Conservation (phyloP, 202 grass and related monocot species). For the Digitaria exilis region DNA sequence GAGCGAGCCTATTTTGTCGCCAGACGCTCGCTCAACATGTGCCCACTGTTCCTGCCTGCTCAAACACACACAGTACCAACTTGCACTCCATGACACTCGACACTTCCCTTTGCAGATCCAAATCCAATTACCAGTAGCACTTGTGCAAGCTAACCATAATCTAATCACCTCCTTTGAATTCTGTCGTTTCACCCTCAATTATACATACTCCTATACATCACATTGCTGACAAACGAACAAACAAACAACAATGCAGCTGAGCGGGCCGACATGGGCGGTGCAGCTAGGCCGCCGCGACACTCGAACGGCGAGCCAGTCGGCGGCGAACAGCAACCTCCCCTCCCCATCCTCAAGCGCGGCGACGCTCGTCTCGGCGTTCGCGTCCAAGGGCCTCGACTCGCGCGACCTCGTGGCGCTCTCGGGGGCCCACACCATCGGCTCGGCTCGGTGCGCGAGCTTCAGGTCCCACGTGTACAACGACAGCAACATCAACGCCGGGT, state of each 20-base stretch:
- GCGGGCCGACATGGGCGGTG: slow-evolving; percentile 77
- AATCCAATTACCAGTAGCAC: too few species aligned
- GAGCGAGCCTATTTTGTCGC: slow-evolving; percentile 12
- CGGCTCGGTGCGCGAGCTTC: slow-evolving; percentile 67
- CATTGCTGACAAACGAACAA: too few species aligned
- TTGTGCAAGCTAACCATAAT: too few species aligned
- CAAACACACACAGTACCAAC: background rate
- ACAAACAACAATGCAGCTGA: too few species aligned
- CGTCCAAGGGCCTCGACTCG: slow-evolving; percentile 66
- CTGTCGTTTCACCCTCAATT: too few species aligned
- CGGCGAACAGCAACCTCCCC: slow-evolving; percentile 83
- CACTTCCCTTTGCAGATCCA: background rate
- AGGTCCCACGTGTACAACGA: slow-evolving; percentile 74
- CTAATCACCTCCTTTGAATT: too few species aligned
- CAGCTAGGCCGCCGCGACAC: slow-evolving; percentile 67
- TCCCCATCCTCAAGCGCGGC: slow-evolving; percentile 49
- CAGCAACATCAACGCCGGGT: slow-evolving; percentile 56
- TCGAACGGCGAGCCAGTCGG: slow-evolving; percentile 59
- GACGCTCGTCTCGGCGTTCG: slow-evolving; percentile 57
- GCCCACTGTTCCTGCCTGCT: background rate
- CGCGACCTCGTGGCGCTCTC: slow-evolving; percentile 82
- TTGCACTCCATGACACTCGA: background rate
- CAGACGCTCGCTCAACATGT: background rate
- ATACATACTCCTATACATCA: too few species aligned
- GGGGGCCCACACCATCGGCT: slow-evolving; percentile 85